Evolutionary conservation across 306 rosid genomes (phyloP).

Genomic region (Clitoria ternatea): DNA sequence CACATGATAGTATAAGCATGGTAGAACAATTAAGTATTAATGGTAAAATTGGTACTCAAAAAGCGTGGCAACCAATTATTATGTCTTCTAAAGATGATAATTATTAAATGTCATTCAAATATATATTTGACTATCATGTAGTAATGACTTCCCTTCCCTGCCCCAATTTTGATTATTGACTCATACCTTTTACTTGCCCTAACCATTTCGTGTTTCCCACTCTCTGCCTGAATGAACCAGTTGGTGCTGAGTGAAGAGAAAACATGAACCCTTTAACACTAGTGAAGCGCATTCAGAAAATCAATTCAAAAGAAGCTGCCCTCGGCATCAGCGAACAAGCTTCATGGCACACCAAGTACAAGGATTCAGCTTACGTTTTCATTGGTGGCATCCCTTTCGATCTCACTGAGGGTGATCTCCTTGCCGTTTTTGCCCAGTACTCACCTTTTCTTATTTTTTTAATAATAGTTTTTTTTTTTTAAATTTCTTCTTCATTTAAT

Average conservation of each 20-base stretch:
- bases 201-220: background rate
- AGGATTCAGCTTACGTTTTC: slow-evolving; percentile 78
- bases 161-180: too few species aligned
- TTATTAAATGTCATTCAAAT: too few species aligned
- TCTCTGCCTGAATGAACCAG: background rate
- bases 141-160: too few species aligned
- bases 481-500: background rate
- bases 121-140: too few species aligned
- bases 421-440: slow-evolving; percentile 89
- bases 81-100: too few species aligned
- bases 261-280: slow-evolving; percentile 87
- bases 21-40: too few species aligned
- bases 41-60: too few species aligned
- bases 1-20: too few species aligned
- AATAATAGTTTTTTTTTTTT: too few species aligned
- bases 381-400: slow-evolving; percentile 87
- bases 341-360: slow-evolving; percentile 91
- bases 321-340: slow-evolving; percentile 75
- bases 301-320: slow-evolving; percentile 71
- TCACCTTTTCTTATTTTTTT: background rate
- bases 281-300: slow-evolving; percentile 79
- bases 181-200: background rate
- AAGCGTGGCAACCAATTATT: too few species aligned
- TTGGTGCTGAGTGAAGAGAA: background rate
- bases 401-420: slow-evolving; percentile 93